Evolutionary conservation across 1,284 basidiomycete species (phyloP), one percentile per base, ranked within the genome.

Genomic region (Ceratorhiza oryzae-sativae): DNA sequence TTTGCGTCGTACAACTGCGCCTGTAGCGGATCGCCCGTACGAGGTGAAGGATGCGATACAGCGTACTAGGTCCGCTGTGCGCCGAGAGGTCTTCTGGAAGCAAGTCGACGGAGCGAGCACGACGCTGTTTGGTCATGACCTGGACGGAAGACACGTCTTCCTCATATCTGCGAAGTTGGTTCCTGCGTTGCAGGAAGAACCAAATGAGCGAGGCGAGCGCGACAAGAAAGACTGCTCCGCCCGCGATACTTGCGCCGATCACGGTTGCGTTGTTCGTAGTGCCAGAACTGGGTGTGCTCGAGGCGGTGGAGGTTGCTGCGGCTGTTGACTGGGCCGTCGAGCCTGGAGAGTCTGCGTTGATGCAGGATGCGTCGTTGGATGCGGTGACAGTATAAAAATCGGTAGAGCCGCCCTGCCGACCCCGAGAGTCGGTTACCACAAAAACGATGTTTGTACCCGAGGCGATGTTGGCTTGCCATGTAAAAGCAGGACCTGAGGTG

Each of bases 391-490:
- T 75, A 72, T 72, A 71, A 32, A 74, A 23, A 30, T 75, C 74
- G 4, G 74, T 71, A n/a, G 72, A 58, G 20, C 70, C 73, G 20
- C 76, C 75, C 30, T 58, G 65, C 9, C 82, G 80, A 10, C 88
- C 86, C 73, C 80, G 75, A 3, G 87, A 79, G 75, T 92, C 91
- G 1, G 81, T 80, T 85, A 91, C 83, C 51, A 85, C 76, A 71
- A 91, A 91, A 10, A 91, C 73, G 55, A 92, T 77, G 2, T 82
- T 82, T 0, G 88, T 91, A 2, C 87, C 88, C 13, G 84, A 82
- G n/a, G 82, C 81, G 13, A 89, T 83, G 79, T 89, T 81, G 6
- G 84, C 83, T 18, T 74, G 80, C 91, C 91, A 93, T 13, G 81
- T 77, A 75, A 82, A 91, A 1, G 80, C 81, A 1, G 80, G 76